Evolutionary conservation across 2,329 filamentous ascomycete species (phyloP).

Genomic region (Ophiostoma perfectum): DNA sequence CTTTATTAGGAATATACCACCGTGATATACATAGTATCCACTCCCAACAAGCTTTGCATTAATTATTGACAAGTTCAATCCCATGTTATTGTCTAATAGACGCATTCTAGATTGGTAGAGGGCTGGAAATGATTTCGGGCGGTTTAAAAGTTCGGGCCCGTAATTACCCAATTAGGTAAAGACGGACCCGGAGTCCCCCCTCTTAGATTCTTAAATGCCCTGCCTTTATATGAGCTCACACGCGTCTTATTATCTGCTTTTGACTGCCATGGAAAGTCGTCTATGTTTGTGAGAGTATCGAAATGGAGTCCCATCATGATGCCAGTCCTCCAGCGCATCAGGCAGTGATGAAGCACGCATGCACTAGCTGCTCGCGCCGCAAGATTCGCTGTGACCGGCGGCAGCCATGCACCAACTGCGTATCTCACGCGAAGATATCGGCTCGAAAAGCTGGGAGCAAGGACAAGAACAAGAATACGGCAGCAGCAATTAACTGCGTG

Average conservation of each 20-base stretch:
- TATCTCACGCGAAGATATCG: constrained; percentile 20
- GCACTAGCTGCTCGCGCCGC: constrained; percentile 24
- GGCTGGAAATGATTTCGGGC: not conserved
- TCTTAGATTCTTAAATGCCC: not conserved
- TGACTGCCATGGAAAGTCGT: not conserved
- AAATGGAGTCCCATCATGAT: not conserved
- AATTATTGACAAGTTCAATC: no score
- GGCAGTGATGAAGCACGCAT: constrained; percentile 21
- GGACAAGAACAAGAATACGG: not conserved
- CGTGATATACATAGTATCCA: no score
- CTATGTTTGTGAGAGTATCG: no score
- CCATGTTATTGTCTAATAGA: not conserved
- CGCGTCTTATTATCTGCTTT: not conserved
- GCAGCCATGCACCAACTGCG: constrained; percentile 26
- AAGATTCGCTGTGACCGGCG: constrained; percentile 27
- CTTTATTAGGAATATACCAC: no score
- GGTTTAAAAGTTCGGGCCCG: not conserved
- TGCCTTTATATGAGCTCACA: not conserved
- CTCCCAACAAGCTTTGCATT: no score
- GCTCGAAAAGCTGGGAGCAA: not conserved
- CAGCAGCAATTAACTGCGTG: not conserved
- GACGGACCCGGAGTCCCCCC: not conserved
- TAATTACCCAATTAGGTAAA: not conserved
- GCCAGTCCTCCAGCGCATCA: not conserved
- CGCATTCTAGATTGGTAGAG: not conserved